Base-by-base conservation (phyloP, 2,329 filamentous ascomycete genomes). In the Fusarium stilboides region DNA sequence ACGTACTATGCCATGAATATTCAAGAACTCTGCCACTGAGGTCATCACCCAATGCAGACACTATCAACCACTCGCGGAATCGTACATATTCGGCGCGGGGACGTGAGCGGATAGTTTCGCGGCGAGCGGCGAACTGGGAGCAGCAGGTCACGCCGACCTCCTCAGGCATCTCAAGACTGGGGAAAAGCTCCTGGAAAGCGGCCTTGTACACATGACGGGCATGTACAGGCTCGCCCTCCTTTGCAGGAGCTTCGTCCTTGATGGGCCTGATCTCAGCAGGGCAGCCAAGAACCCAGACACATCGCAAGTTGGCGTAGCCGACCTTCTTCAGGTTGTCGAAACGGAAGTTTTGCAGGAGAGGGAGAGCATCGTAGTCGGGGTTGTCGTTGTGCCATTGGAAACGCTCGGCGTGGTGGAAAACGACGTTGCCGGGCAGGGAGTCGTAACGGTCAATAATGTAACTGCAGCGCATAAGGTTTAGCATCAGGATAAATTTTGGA, bases 1-100 rank as follows among this genome's bases (percentile, higher is more conserved):
- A 86, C 76, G 84, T 82, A 76, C 88, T 83, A 75, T 91, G 89
- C 89, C 89, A 92, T 19, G 89, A 77, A 70, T 89, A 91, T 74
- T 91, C 89, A 75, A 90, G 84, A 4, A 91, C 83, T 22, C 89
- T 80, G 3, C 89, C 89, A 28, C 85, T 88, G 26, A 85, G 76
- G 19, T 83, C 82, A 73, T 90, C 87, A 7, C 81, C 81, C 51
- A 88, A 75, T 6, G 83, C 77, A 4, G 88, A 88, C 12, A 83
- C 80, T n/a, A 89, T 73, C 40, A 91, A 68, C 89, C 89, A 91
- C 45, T 88, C 78, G 6, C 88, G 82, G 74, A 86, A 87, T 39
- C 82, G 82, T 17, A 86, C 72, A 68, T 91, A 91, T 61, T 88
- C 86, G 12, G 80, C 80, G 44, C 77, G 77, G 5, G 86, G 82